Evolutionary conservation across 192 early-diverging fungal genomes (phyloP), one percentile per base, ranked within the genome.

Genomic region (Coemansia sp.): DNA sequence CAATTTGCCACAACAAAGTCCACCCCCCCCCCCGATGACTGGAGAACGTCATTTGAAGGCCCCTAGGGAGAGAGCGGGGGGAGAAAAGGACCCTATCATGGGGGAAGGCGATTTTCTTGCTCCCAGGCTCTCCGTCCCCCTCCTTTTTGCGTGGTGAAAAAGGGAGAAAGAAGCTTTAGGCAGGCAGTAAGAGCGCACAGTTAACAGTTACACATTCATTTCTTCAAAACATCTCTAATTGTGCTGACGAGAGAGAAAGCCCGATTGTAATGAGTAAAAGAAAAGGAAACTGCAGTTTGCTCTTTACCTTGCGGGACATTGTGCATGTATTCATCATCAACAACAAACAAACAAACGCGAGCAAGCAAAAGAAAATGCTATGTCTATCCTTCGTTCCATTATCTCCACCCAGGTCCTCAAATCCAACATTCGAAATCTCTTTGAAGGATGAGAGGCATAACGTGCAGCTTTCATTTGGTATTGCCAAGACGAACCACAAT

Each of bases 231-330:
- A 22, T 25, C 5, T 25, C 45, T 23, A 3, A 6, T 7, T 48
- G 1, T 47, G 5, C 6, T 47, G 20, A 5, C 7, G 11, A 25
- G 22, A 8, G 14, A 2, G 20, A 7, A 13, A 25, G 45, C 45
- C 15, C 3, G 2, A 41, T 41, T 41, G 38, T 41, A 15, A 41
- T 41, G 1, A 17, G 38, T 34, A 34, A 34, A 34, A 13, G 4
- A 34, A 36, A 7, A 29, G 6, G 22, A 30, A n/a, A n/a, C n/a
- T 33, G 28, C 56, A 41, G 41, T 57, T 57, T 7, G 56, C 37
- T 40, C 17, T 36, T 57, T 57, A n/a, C 7, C 34, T 57, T 36
- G 30, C 41, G 41, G 56, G 56, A n/a, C 38, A 17, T 59, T 48
- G 41, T 59, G 37, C 4, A 11, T 41, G 22, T 45, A 59, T 5